phyloP scores from a whole-genome alignment of 176 grass and related monocot genomes.

The Cymbopogon citratus region DNA sequence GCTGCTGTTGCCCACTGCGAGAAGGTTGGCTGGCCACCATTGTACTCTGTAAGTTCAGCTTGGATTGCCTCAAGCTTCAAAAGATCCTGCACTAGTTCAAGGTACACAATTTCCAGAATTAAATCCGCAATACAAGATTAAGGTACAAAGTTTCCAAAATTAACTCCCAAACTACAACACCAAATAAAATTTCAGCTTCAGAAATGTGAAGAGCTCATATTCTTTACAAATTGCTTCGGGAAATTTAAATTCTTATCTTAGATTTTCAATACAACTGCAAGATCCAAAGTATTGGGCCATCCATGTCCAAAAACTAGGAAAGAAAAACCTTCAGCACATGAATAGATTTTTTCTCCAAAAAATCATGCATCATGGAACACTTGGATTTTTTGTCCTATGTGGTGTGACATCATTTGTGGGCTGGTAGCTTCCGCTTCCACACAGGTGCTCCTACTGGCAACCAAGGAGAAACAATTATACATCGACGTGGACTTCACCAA shows the following conservation, averaged over 20 bases:
- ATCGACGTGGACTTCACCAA: too few relatives aligned
- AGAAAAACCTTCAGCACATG: not conserved
- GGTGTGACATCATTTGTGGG: too few relatives aligned
- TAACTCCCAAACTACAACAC: not conserved
- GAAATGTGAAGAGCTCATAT: not conserved
- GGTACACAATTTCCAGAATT: not conserved
- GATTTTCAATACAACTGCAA: not conserved
- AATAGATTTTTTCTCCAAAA: not conserved
- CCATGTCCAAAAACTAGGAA: not conserved
- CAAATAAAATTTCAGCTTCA: not conserved
- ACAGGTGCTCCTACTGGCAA: too few relatives aligned
- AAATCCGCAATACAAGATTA: not conserved
- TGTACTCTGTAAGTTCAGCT: constrained; percentile 40
- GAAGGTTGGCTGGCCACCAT: constrained; percentile 58
- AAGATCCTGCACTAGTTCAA: constrained; percentile 57
- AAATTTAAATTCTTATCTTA: not conserved
- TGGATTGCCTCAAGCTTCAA: constrained; percentile 58
- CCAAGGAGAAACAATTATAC: too few relatives aligned
- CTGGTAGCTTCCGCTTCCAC: too few relatives aligned
- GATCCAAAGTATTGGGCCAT: not conserved
- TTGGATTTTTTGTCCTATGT: not conserved
- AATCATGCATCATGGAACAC: not conserved
- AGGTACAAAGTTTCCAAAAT: not conserved
- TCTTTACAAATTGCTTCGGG: not conserved
- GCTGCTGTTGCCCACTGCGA: constrained; percentile 73